phyloP scores from a whole-genome alignment of 129 eudicot genomes.

The Gnaphalium uliginosum region DNA sequence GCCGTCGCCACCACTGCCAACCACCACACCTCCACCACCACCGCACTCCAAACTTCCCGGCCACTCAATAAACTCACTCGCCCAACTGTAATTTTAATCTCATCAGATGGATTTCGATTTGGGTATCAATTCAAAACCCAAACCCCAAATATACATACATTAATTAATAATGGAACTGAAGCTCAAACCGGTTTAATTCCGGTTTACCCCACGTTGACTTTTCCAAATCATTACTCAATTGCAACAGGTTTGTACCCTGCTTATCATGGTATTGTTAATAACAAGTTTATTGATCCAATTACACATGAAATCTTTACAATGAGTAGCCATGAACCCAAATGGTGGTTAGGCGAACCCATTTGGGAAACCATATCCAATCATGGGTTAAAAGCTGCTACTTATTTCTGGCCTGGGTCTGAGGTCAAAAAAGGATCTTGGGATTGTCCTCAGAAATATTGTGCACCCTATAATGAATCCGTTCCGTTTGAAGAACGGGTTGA shows the following conservation, averaged over 20 bases:
- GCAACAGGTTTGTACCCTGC: constrained; percentile 79
- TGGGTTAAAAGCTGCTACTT: constrained; percentile 67
- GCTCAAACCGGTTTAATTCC: constrained; percentile 67
- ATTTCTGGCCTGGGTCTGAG: constrained; percentile 87
- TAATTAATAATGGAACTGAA: constrained; percentile 74
- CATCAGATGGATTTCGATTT: constrained; percentile 74
- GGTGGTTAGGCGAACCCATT: constrained; percentile 84
- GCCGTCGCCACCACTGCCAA: constrained; percentile 9
- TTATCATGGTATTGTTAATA: constrained; percentile 64
- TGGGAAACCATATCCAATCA: constrained; percentile 75
- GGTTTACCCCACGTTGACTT: constrained; percentile 69
- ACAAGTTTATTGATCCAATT: constrained; percentile 49
- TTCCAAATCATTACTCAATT: constrained; percentile 79
- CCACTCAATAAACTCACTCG: constrained; percentile 51
- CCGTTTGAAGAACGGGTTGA: constrained; percentile 76
- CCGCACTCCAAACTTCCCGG: constrained; percentile 39
- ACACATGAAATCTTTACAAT: constrained; percentile 47
- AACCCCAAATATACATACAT: constrained; percentile 58
- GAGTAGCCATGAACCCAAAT: constrained; percentile 67
- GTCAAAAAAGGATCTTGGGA: constrained; percentile 68
- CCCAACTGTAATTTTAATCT: constrained; percentile 55
- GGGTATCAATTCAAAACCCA: constrained; percentile 74
- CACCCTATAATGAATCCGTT: constrained; percentile 56
- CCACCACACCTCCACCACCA: constrained; percentile 12
- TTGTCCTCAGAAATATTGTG: constrained; percentile 52